Evolutionary conservation across 2,329 filamentous ascomycete species (phyloP).

Genomic region (Anisogramma anomala): DNA sequence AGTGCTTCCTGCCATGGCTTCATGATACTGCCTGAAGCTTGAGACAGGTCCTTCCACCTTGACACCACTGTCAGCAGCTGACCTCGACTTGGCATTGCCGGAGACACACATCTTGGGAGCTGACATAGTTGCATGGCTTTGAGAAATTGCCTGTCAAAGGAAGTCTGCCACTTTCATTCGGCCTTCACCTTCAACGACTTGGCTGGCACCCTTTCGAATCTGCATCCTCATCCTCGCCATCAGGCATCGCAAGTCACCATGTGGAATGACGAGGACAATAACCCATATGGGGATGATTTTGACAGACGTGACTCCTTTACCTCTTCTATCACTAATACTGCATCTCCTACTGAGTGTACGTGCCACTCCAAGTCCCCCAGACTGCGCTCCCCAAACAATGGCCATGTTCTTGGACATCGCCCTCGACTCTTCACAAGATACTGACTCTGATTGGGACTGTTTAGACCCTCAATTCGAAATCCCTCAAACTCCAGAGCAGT

Average conservation of each 20-base stretch:
- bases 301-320: constrained; percentile 72
- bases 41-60: no score
- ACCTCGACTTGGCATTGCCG: no score
- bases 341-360: constrained; percentile 50
- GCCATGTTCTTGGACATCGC: constrained; percentile 28
- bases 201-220: not conserved
- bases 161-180: no score
- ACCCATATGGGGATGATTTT: constrained; percentile 86
- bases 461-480: constrained; percentile 49
- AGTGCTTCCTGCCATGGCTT: not conserved
- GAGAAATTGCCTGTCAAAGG: not conserved
- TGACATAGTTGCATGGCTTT: not conserved
- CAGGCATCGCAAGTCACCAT: constrained; percentile 42
- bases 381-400: constrained; percentile 5
- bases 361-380: constrained; percentile 16
- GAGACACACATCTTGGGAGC: no score
- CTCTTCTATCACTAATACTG: constrained; percentile 53
- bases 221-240: not conserved
- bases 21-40: constrained; percentile 3
- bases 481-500: constrained; percentile 49
- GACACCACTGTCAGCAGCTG: no score
- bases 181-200: not conserved
- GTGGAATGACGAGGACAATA: constrained; percentile 99
- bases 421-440: constrained; percentile 26
- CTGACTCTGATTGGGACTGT: constrained; percentile 34